Conservation (phyloP, 2,329 filamentous ascomycete species). For the Penicillium sp. region DNA sequence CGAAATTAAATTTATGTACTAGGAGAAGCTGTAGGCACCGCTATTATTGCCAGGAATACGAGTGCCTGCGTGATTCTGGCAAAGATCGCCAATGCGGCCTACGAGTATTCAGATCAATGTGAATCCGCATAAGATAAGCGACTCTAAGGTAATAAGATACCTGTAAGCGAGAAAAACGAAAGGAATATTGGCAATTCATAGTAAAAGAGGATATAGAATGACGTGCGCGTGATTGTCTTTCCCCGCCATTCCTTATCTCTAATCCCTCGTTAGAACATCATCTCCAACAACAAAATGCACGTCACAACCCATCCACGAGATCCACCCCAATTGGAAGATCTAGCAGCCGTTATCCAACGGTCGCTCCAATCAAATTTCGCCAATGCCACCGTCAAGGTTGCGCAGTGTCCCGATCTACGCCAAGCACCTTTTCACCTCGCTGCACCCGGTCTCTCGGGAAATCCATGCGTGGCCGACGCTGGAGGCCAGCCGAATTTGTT, state of each 20-base stretch:
- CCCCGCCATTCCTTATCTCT: neutral
- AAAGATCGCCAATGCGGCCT: too few species aligned
- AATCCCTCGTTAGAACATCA: neutral
- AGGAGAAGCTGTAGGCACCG: too few species aligned
- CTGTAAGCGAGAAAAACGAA: too few species aligned
- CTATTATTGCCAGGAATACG: too few species aligned
- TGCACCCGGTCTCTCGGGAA: constrained; percentile 38
- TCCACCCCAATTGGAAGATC: constrained; percentile 12
- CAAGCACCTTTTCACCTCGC: constrained; percentile 16
- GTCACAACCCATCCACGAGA: constrained; percentile 11
- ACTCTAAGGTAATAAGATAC: too few species aligned
- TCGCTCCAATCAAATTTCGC: constrained; percentile 14
- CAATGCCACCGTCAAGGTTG: constrained; percentile 9
- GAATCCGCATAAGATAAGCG: too few species aligned
- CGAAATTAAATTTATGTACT: too few species aligned
- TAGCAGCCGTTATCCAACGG: constrained; percentile 12
- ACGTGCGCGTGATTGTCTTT: neutral
- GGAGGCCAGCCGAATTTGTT: constrained; percentile 43
- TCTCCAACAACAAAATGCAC: constrained; percentile 5
- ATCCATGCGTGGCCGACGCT: constrained; percentile 40
- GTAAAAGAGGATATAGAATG: too few species aligned
- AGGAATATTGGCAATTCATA: too few species aligned
- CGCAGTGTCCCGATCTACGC: constrained; percentile 16
- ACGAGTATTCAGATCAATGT: too few species aligned
- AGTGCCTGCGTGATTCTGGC: too few species aligned